Evolutionary conservation across 805 yeast genomes (phyloP), one percentile per base, ranked within the genome.

Genomic region (Candida ascalaphidarum): DNA sequence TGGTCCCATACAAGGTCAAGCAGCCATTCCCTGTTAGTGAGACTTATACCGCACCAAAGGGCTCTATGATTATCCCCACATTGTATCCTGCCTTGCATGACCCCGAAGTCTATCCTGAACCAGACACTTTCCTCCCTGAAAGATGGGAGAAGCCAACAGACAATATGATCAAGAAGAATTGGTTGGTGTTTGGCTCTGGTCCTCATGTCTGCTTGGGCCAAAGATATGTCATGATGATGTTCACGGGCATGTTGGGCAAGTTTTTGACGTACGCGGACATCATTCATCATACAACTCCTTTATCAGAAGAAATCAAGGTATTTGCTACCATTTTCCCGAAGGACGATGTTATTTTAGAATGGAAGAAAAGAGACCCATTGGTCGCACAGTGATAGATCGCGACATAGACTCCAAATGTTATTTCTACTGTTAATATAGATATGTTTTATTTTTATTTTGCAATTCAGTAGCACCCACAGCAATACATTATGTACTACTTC

Each of bases 321-420:
- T 92, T 92, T 54, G 98, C 98, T 16, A 92, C 98, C 12, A 86
- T 92, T 52, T 92, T 92, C 81, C 98, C 98, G 16, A 77, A 84
- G 55, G 98, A 92, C 60, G 96, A 92, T 55, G 75, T 94, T 51
- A 73, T 83, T 40, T 61, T 92, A 52, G 65, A 77, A 43, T 89
- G 88, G 66, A 66, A 63, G 27, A 62, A 51, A 42, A 75, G 92
- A 61, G 81, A 81, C 39, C 76, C 80, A 4, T 30, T 47, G 32
- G 33, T n/a, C n/a, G n/a, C n/a, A n/a, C n/a, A n/a, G n/a, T n/a
- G n/a, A n/a, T n/a, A n/a, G n/a, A n/a, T n/a, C n/a, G n/a, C n/a
- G n/a, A n/a, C n/a, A n/a, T n/a, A n/a, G n/a, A n/a, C n/a, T n/a
- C n/a, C n/a, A n/a, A n/a, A n/a, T n/a, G n/a, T n/a, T n/a, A n/a